A percentile compares a stretch with the other conserved stretches of the same genome.
Evolutionary conservation across 805 yeast species (phyloP).

Genomic region (Millerozyma acaciae): DNA sequence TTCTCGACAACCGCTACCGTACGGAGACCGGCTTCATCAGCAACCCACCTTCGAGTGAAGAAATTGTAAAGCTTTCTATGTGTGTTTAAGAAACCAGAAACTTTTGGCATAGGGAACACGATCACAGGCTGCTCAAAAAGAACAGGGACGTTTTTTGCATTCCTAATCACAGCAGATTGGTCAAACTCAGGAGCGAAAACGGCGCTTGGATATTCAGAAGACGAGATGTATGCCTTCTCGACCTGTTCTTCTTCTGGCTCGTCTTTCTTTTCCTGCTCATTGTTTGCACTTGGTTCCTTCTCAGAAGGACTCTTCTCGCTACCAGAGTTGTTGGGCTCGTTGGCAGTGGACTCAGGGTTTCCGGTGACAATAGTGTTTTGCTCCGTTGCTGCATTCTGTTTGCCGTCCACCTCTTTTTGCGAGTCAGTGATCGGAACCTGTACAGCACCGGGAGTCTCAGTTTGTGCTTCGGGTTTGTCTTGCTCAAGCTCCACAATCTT

Average conservation of each 20-base stretch:
- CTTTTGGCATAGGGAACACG: conserved; percentile 71
- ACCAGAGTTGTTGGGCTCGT: background rate
- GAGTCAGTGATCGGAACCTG: too few relatives aligned
- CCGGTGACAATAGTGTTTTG: background rate
- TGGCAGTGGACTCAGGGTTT: background rate
- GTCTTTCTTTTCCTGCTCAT: conserved; percentile 20
- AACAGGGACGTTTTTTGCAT: conserved; percentile 46
- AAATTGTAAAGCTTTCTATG: conserved; percentile 76
- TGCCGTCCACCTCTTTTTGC: background rate
- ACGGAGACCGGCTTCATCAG: conserved; percentile 57
- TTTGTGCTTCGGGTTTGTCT: background rate
- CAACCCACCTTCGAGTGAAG: conserved; percentile 68
- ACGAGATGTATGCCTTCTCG: conserved; percentile 60
- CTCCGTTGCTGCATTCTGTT: conserved; percentile 4
- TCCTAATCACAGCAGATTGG: conserved; percentile 22
- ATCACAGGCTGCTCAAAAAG: conserved; percentile 74
- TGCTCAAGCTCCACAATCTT: conserved; percentile 10
- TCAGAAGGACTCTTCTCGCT: background rate
- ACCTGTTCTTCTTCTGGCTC: conserved; percentile 39
- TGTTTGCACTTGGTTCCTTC: background rate
- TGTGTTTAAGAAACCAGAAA: conserved; percentile 72
- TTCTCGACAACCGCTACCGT: conserved; percentile 53
- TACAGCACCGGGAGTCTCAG: too few relatives aligned
- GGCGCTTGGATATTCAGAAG: conserved; percentile 54
- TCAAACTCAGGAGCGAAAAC: conserved; percentile 60